Conservation (phyloP, 768 basidiomycete species). For the Leucocoprinus leucothites region DNA sequence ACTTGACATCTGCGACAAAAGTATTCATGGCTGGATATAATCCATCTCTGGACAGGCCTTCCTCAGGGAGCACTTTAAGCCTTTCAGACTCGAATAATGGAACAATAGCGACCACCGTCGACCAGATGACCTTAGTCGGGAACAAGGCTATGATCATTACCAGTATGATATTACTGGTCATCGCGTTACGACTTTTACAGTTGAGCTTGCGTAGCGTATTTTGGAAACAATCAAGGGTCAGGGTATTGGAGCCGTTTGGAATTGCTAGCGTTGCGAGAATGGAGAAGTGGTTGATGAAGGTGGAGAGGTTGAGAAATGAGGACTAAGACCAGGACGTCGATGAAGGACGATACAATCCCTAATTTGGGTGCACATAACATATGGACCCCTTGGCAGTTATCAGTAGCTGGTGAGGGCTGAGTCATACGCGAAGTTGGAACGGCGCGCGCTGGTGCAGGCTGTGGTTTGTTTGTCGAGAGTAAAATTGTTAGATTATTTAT, state of each 20-base stretch:
- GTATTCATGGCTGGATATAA: neutral
- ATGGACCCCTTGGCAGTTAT: too few species aligned
- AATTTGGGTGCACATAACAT: too few species aligned
- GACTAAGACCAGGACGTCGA: too few species aligned
- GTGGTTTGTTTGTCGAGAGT: too few species aligned
- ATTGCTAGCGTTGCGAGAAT: slow-evolving; percentile 3
- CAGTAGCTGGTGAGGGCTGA: too few species aligned
- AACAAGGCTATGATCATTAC: slow-evolving; percentile 5
- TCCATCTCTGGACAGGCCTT: neutral
- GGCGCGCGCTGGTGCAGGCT: too few species aligned
- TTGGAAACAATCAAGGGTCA: slow-evolving; percentile 7
- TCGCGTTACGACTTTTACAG: neutral
- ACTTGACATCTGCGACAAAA: neutral
- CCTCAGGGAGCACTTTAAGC: neutral
- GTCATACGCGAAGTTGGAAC: too few species aligned
- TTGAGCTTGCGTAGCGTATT: slow-evolving; percentile 5
- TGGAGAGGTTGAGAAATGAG: too few species aligned
- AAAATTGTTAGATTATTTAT: too few species aligned
- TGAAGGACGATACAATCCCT: too few species aligned
- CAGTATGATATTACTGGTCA: slow-evolving; percentile 2
- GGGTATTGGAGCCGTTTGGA: slow-evolving; percentile 5
- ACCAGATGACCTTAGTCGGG: slow-evolving; percentile 3
- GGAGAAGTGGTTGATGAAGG: neutral
- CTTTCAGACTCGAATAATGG: neutral
- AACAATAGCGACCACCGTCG: neutral